Conservation (phyloP, 2,329 filamentous ascomycete species). For the Lojkania enalia region DNA sequence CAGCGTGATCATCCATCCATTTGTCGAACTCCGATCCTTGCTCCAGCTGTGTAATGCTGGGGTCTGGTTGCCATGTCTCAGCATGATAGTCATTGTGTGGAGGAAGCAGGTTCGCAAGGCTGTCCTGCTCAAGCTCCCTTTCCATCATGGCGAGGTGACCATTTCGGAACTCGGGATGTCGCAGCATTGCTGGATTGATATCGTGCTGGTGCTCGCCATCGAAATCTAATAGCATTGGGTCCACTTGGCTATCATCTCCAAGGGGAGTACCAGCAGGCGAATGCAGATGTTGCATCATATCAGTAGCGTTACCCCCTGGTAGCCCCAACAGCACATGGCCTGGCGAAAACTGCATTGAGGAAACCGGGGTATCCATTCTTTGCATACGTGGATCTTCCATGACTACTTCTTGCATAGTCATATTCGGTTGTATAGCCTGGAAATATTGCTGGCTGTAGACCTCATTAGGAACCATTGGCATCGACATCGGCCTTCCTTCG, state of each 20-base stretch:
- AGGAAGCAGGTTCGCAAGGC: slow-evolving; percentile 30
- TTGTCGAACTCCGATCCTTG: slow-evolving; percentile 52
- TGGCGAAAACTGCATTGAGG: slow-evolving; percentile 35
- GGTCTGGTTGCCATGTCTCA: slow-evolving; percentile 43
- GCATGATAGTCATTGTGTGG: slow-evolving; percentile 31
- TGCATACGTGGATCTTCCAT: slow-evolving; percentile 48
- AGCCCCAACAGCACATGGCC: slow-evolving; percentile 41
- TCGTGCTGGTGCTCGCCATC: slow-evolving; percentile 28
- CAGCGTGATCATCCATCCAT: slow-evolving; percentile 46
- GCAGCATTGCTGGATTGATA: slow-evolving; percentile 23
- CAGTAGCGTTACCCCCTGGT: slow-evolving; percentile 45
- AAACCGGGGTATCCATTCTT: slow-evolving; percentile 39
- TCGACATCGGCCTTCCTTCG: slow-evolving; percentile 53
- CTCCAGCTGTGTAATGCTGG: slow-evolving; percentile 42
- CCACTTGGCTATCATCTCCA: slow-evolving; percentile 43
- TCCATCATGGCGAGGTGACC: slow-evolving; percentile 39
- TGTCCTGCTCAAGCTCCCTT: slow-evolving; percentile 31
- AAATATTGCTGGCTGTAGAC: slow-evolving; percentile 57
- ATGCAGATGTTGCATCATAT: slow-evolving; percentile 41
- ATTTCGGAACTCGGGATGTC: slow-evolving; percentile 31
- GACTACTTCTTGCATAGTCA: slow-evolving; percentile 28
- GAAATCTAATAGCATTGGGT: slow-evolving; percentile 48
- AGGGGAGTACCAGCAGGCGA: slow-evolving; percentile 32
- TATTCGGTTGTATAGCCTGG: slow-evolving; percentile 49
- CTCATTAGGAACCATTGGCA: slow-evolving; percentile 49